Conservation (phyloP, 2,329 filamentous ascomycete species). For the Aspergillus sp. region DNA sequence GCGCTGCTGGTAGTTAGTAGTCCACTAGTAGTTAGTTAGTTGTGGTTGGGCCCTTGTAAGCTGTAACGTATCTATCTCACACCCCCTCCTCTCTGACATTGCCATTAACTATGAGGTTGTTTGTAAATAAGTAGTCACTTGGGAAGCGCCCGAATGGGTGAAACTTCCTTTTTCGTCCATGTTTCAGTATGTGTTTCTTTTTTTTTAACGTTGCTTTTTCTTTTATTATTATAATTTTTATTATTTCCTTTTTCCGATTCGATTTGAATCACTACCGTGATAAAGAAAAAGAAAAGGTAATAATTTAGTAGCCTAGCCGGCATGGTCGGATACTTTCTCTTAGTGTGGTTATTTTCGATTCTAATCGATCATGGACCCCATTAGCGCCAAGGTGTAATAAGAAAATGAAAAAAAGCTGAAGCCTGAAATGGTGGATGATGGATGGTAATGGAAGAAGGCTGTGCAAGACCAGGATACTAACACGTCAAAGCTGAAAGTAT, state of each 20-base stretch:
- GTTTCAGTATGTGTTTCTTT: too few relatives aligned
- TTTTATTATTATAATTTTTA: not conserved
- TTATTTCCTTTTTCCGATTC: not conserved
- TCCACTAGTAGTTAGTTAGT: not conserved
- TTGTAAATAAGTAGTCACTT: too few relatives aligned
- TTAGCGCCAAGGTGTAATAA: not conserved
- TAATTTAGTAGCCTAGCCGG: not conserved
- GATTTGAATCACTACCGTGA: too few relatives aligned
- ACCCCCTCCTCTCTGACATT: too few relatives aligned
- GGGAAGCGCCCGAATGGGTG: too few relatives aligned
- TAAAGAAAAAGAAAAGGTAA: too few relatives aligned
- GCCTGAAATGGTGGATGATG: not conserved
- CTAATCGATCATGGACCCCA: not conserved
- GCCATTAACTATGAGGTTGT: too few relatives aligned
- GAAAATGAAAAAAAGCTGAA: not conserved
- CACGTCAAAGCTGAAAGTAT: not conserved
- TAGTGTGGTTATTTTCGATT: not conserved
- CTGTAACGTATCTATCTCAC: too few relatives aligned
- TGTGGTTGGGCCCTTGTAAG: too few relatives aligned
- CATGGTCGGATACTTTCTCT: not conserved
- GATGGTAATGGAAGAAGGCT: not conserved
- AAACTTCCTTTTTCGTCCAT: too few relatives aligned
- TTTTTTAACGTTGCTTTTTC: not conserved
- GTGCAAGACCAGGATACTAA: not conserved
- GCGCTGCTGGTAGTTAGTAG: too few relatives aligned